These are phyloP conservation scores for Boletus sp. DNA, from an alignment of 768 basidiomycete genomes.

Conservation along the genomic window DNA sequence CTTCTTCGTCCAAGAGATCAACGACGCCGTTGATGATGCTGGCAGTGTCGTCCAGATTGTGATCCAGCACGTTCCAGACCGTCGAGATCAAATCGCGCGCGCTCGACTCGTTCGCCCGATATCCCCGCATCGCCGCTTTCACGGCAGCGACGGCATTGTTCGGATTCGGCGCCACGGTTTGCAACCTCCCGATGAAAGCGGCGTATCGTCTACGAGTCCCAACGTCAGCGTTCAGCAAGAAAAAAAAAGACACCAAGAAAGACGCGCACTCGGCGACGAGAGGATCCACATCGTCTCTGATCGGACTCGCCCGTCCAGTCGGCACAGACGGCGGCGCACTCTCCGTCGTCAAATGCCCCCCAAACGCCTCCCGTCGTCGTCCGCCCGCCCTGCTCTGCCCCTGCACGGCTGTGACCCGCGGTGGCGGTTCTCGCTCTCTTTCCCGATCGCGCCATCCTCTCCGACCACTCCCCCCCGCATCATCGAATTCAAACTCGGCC, in stretches of 20 bases:
- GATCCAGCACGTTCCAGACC: slow-evolving; percentile 76
- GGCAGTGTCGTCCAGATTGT: slow-evolving; percentile 68
- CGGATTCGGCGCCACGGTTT: slow-evolving; percentile 55
- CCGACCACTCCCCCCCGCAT: slow-evolving; percentile 46
- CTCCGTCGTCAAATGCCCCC: slow-evolving; percentile 52
- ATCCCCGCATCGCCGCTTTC: slow-evolving; percentile 77
- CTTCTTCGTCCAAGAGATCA: slow-evolving; percentile 78
- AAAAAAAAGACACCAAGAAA: not conserved
- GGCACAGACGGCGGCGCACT: slow-evolving; percentile 12
- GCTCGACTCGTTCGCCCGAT: slow-evolving; percentile 69
- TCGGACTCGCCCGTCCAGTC: slow-evolving; percentile 33
- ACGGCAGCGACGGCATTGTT: slow-evolving; percentile 58
- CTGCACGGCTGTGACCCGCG: slow-evolving; percentile 10
- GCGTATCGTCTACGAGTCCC: slow-evolving; percentile 56
- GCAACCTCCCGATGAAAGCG: slow-evolving; percentile 63
- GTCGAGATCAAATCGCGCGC: slow-evolving; percentile 86
- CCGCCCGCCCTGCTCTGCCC: slow-evolving; percentile 28
- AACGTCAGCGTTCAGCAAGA: not conserved
- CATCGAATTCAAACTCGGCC: slow-evolving; percentile 66
- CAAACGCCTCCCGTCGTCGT: slow-evolving; percentile 62
- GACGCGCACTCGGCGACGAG: slow-evolving; percentile 50
- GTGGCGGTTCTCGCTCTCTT: slow-evolving; percentile 43
- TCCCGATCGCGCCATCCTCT: slow-evolving; percentile 46
- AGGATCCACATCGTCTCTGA: slow-evolving; percentile 50
- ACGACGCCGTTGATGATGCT: slow-evolving; percentile 72